phyloP scores from a whole-genome alignment of 73 alveolate species.

The Paramecium caudatum region DNA sequence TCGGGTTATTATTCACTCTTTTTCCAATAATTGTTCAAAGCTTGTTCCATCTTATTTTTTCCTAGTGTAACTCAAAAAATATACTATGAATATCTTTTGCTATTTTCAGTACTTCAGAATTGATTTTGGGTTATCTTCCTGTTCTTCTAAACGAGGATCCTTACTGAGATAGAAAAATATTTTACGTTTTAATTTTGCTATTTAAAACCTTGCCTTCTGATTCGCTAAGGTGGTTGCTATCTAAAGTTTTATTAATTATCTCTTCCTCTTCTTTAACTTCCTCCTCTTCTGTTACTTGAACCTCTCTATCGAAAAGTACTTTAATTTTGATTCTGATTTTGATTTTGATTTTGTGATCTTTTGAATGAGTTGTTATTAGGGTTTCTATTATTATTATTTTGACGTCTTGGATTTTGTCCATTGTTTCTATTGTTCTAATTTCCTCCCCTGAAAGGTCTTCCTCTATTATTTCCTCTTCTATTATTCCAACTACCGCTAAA shows the following conservation, averaged over 20 bases:
- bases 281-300: background rate
- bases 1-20: background rate
- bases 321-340: background rate
- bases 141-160: background rate
- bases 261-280: background rate
- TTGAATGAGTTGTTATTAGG: background rate
- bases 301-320: background rate
- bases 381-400: background rate
- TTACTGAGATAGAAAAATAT: background rate
- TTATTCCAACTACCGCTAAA: slow-evolving; percentile 53
- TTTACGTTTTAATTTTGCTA: slow-evolving; percentile 11
- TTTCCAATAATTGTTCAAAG: slow-evolving; percentile 26
- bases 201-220: slow-evolving; percentile 16
- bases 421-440: background rate
- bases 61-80: background rate
- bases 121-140: slow-evolving; percentile 3
- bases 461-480: background rate
- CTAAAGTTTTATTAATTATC: background rate
- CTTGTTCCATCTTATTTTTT: slow-evolving; percentile 25
- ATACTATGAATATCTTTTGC: slow-evolving; percentile 11
- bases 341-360: background rate
- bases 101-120: slow-evolving; percentile 12
- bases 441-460: slow-evolving; percentile 27
- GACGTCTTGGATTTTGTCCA: background rate
- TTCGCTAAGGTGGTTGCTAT: slow-evolving; percentile 16